Conservation (phyloP, 352 stramenopile species). For the Globisporangium polare region DNA sequence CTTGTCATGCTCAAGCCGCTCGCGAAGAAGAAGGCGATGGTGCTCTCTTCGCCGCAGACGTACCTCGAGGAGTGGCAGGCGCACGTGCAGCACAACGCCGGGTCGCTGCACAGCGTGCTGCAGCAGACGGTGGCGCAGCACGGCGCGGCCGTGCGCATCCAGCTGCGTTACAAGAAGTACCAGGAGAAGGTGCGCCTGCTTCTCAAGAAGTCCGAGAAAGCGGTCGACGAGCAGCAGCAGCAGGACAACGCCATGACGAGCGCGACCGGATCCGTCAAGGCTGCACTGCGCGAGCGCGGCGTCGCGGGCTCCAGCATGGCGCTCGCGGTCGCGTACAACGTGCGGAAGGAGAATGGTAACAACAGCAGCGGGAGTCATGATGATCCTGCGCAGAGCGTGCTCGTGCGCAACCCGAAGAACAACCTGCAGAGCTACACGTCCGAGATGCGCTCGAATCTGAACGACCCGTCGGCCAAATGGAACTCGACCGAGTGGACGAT, state of each 20-base stretch:
- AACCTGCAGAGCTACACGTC: conserved; percentile 15
- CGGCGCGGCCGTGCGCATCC: conserved; percentile 52
- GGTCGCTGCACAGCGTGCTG: conserved; percentile 18
- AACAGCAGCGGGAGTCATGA: not conserved
- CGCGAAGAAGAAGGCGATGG: conserved; percentile 38
- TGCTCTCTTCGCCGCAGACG: conserved; percentile 27
- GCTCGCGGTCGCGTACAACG: conserved; percentile 46
- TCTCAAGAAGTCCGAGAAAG: conserved; percentile 44
- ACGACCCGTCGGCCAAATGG: conserved; percentile 6
- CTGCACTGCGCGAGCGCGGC: conserved; percentile 23
- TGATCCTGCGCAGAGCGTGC: not conserved
- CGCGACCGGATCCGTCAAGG: conserved; percentile 19
- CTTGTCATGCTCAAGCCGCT: conserved; percentile 33
- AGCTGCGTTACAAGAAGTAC: conserved; percentile 72
- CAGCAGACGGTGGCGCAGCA: conserved; percentile 35
- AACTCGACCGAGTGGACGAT: conserved; percentile 10
- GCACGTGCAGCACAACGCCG: conserved; percentile 27
- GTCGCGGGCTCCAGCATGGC: conserved; percentile 59
- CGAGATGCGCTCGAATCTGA: conserved; percentile 13
- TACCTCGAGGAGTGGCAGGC: conserved; percentile 39
- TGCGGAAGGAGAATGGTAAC: conserved; percentile 16
- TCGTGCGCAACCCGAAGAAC: conserved; percentile 14
- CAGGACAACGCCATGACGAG: conserved; percentile 19
- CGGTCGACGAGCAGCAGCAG: conserved; percentile 28
- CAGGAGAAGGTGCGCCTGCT: conserved; percentile 58